Evolutionary conservation across 139 green algal genomes (phyloP), one percentile per base, ranked within the genome.

Genomic region (Astrephomene gubernaculifera): DNA sequence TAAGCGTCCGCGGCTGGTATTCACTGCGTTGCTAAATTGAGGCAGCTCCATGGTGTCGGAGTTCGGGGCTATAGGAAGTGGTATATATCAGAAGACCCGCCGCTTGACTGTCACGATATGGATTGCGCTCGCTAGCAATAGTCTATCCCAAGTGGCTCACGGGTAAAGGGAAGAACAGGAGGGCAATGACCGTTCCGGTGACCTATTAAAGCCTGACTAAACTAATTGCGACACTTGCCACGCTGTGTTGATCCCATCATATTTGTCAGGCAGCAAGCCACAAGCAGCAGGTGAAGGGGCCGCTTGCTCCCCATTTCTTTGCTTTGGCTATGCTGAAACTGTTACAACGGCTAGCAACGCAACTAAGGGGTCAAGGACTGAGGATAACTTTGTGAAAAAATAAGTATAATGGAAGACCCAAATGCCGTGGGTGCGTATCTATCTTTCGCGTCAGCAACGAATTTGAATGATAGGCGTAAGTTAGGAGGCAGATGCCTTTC

Each of bases 221-320:
- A n/a, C n/a, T n/a, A 80, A 80, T 67, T 81, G 36, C 73, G 19
- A 81, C 35, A 70, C 36, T 81, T 81, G 29, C 45, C 36, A n/a
- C 73, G 52, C 73, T 81, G 73, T 49, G 35, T 53, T 7, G 73
- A 81, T 22, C 73, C 73, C 73, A 81, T 69, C 52, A 69, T 69
- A 22, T 53, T 70, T 4, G 73, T 81, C 2, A 81, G 8, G 38
- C 73, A 35, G 19, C 33, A 69, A 22, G 35, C 21, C 2, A 81
- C 22, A 0, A 81, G 5, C 5, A 53, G 9, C 49, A 49, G 36
- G 31, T 49, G 22, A 19, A 49, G 35, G 2, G 73, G 73, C 10
- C 73, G 52, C 54, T 81, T 69, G 52, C 41, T 64, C 4, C 22
- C 60, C 73, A 81, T 81, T 67, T 43, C 5, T n/a, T n/a, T n/a